Base-by-base conservation (phyloP, 2,329 filamentous ascomycete genomes). In the Phaeosphaeriaceae sp. region DNA sequence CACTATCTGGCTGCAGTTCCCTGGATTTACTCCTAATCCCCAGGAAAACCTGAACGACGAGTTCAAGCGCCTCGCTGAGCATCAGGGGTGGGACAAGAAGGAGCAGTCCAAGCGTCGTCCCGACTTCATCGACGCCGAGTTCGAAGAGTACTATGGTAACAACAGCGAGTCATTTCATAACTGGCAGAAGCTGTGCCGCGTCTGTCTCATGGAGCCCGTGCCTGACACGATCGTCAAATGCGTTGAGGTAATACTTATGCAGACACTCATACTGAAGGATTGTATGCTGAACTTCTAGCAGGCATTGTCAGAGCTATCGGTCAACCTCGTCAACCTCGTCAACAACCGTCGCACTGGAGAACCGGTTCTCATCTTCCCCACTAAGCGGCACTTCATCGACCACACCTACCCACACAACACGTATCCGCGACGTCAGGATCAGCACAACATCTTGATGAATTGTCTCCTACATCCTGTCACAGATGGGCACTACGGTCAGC, bases 181-280 rank as follows among this genome's bases (percentile, higher is more conserved):
- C 9, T 67, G 64, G 62, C 55, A 61, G 22, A 49, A 58, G 2
- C 47, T 63, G 1, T 67, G 64, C 24, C 19, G 54, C n/a, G 22
- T 58, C 23, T 58, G 62, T 15, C 48, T 49, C 22, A 23, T 64
- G 9, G 35, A 59, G 10, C 23, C 48, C 1, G 35, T 55, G 2
- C 59, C 58, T 3, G 9, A 28, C 6, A 55, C 19, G 11, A 64
- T 62, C 35, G 40, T 47, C 3, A 46, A 54, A 22, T 63, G 58
- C 28, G 46, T 48, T 11, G 21, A n/a, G n/a, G n/a, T n/a, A n/a
- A n/a, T n/a, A n/a, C n/a, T n/a, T n/a, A n/a, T n/a, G n/a, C n/a
- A n/a, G n/a, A n/a, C n/a, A n/a, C n/a, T n/a, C n/a, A n/a, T n/a
- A n/a, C n/a, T n/a, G n/a, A n/a, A n/a, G n/a, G n/a, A n/a, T n/a